These are phyloP conservation scores for Zygosaccharomyces pseudobailii DNA, from an alignment of 1,139 yeast species.

Conservation along the genomic window DNA sequence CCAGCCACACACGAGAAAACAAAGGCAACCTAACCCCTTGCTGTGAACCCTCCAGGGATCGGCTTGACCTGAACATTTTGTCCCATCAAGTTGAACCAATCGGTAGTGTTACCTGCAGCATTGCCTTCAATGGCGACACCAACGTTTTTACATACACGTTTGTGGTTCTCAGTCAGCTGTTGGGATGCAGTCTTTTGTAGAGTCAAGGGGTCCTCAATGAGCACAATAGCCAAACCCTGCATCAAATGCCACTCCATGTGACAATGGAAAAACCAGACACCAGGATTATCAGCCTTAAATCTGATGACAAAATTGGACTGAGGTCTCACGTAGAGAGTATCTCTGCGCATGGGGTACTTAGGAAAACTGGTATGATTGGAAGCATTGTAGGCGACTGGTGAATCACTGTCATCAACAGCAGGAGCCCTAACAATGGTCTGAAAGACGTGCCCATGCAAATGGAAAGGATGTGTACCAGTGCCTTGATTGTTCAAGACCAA, in stretches of 20 bases:
- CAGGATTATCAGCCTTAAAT: slow-evolving; percentile 79
- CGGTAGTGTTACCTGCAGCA: slow-evolving; percentile 64
- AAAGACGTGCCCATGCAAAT: slow-evolving; percentile 76
- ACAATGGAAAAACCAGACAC: slow-evolving; percentile 93
- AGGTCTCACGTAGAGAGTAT: slow-evolving; percentile 59
- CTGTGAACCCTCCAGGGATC: slow-evolving; percentile 84
- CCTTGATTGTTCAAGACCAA: slow-evolving; percentile 66
- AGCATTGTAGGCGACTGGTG: slow-evolving; percentile 47
- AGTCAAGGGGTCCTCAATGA: slow-evolving; percentile 69
- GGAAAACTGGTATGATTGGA: slow-evolving; percentile 52
- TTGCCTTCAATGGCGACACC: slow-evolving; percentile 58
- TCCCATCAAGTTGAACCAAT: slow-evolving; percentile 62
- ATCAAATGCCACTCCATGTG: slow-evolving; percentile 92
- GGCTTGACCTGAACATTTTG: slow-evolving; percentile 59
- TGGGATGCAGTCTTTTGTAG: slow-evolving; percentile 49
- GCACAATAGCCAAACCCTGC: slow-evolving; percentile 74
- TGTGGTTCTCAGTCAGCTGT: slow-evolving; percentile 51
- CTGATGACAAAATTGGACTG: slow-evolving; percentile 68
- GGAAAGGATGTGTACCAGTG: slow-evolving; percentile 85
- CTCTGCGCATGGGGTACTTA: slow-evolving; percentile 64
- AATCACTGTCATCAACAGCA: slow-evolving; percentile 43
- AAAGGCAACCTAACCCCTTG: slow-evolving; percentile 84
- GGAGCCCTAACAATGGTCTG: slow-evolving; percentile 58
- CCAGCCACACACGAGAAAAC: slow-evolving; percentile 77
- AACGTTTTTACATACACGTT: slow-evolving; percentile 51